phyloP scores from a whole-genome alignment of 345 rosid genomes.

The Heritiera fomes region DNA sequence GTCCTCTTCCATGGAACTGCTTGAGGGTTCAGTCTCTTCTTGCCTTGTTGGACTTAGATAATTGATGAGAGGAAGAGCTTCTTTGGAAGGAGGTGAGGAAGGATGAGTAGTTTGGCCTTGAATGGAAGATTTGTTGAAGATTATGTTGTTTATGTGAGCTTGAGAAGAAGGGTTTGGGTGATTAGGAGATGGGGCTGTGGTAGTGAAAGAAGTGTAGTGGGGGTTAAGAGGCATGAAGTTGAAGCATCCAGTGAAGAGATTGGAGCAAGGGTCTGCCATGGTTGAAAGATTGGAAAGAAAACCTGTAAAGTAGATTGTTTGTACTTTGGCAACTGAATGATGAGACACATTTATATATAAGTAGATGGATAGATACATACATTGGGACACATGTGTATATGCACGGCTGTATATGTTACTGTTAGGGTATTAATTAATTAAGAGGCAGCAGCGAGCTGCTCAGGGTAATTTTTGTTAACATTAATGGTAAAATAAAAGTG shows the following conservation, averaged over 20 bases:
- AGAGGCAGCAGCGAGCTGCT: too few species aligned
- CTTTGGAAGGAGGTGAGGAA: slow-evolving; percentile 21
- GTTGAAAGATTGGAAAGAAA: background rate
- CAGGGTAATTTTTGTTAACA: background rate
- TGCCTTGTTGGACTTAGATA: slow-evolving; percentile 36
- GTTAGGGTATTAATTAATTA: background rate
- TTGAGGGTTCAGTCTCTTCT: slow-evolving; percentile 30
- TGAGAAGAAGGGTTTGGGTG: slow-evolving; percentile 7
- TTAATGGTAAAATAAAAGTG: background rate
- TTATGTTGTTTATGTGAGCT: slow-evolving; percentile 2
- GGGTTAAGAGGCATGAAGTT: slow-evolving; percentile 37
- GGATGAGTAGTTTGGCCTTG: slow-evolving; percentile 1
- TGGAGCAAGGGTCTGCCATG: slow-evolving; percentile 50
- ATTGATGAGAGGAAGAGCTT: slow-evolving; percentile 47
- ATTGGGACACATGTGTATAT: too few species aligned
- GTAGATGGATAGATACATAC: background rate
- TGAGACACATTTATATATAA: background rate
- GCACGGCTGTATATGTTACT: too few species aligned
- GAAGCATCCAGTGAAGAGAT: slow-evolving; percentile 39
- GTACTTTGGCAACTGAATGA: slow-evolving; percentile 18
- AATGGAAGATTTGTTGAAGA: slow-evolving; percentile 10
- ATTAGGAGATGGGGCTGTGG: slow-evolving; percentile 6
- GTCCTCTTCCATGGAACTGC: slow-evolving; percentile 30
- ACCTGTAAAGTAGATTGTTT: slow-evolving; percentile 1
- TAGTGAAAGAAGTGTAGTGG: slow-evolving; percentile 22